Conservation (phyloP, 164 flowering plant species). For the Sedum album region DNA sequence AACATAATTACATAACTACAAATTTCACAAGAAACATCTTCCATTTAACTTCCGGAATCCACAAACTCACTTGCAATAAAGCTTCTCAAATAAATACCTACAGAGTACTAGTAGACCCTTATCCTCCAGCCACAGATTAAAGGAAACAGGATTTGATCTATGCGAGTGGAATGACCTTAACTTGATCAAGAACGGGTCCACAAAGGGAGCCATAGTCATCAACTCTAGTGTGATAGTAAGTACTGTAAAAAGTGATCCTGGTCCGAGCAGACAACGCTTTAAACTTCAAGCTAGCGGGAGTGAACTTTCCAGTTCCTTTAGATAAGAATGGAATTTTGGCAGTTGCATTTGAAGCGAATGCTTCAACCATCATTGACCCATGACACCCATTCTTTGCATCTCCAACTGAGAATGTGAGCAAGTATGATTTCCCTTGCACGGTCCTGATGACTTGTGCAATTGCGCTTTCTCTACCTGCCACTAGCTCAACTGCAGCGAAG, state of each 20-base stretch:
- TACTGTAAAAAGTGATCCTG: slow-evolving; percentile 76
- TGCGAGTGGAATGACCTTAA: slow-evolving; percentile 32
- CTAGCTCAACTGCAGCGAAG: no score
- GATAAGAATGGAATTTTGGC: slow-evolving; percentile 59
- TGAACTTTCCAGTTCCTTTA: slow-evolving; percentile 47
- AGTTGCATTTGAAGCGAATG: slow-evolving; percentile 59
- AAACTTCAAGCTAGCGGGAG: slow-evolving; percentile 45
- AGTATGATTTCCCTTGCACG: slow-evolving; percentile 42
- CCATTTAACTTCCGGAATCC: no score
- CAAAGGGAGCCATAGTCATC: slow-evolving; percentile 73
- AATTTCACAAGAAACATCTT: no score
- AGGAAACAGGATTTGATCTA: neutral
- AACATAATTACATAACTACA: no score
- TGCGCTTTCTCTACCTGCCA: no score
- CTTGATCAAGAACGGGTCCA: slow-evolving; percentile 84
- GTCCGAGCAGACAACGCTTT: slow-evolving; percentile 47
- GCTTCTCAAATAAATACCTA: neutral
- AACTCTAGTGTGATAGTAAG: slow-evolving; percentile 71
- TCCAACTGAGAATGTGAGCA: slow-evolving; percentile 51
- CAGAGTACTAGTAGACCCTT: neutral
- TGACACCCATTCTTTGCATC: slow-evolving; percentile 87
- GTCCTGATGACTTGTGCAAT: no score
- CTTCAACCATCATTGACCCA: slow-evolving; percentile 86
- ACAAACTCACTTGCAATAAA: neutral
- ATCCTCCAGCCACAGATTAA: neutral